phyloP scores from a whole-genome alignment of 2,329 filamentous ascomycete species.

The Talaromyces sp. region DNA sequence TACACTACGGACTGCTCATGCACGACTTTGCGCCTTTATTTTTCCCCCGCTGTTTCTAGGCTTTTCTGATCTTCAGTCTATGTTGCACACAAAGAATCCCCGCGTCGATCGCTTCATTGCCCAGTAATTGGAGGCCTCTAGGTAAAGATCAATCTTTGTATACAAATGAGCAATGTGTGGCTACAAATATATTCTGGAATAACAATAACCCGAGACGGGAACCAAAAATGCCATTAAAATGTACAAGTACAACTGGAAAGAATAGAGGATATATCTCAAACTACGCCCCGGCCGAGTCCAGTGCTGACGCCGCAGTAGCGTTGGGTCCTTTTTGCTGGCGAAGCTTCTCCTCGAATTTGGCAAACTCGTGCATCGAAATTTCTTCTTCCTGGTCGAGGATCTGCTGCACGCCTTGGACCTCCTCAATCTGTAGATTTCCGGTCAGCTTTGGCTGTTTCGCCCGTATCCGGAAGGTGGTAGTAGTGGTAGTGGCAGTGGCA shows the following conservation, averaged over 20 bases:
- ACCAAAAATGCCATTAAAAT: neutral
- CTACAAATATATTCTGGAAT: neutral
- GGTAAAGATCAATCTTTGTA: neutral
- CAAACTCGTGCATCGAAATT: conserved; percentile 79
- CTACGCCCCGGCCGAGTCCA: conserved; percentile 44
- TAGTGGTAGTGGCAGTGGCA: too few relatives aligned
- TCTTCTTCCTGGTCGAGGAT: conserved; percentile 90
- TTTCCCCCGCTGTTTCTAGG: too few relatives aligned
- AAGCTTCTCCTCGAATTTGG: conserved; percentile 86
- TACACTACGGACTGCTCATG: neutral
- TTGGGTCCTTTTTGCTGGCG: conserved; percentile 51
- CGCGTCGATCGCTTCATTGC: neutral
- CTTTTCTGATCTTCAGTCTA: neutral
- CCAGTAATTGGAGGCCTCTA: neutral
- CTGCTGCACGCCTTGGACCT: conserved; percentile 88
- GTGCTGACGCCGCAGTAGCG: conserved; percentile 44
- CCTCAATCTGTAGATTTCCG: conserved; percentile 65
- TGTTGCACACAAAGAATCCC: neutral
- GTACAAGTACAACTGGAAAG: neutral
- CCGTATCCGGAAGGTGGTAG: conserved; percentile 2
- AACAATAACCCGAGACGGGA: neutral
- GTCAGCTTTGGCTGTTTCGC: neutral
- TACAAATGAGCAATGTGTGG: neutral
- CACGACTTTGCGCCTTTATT: neutral
- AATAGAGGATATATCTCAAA: neutral